These are phyloP conservation scores for Thymus mandschuricus DNA, from an alignment of 257 asterid species.

Conservation along the genomic window DNA sequence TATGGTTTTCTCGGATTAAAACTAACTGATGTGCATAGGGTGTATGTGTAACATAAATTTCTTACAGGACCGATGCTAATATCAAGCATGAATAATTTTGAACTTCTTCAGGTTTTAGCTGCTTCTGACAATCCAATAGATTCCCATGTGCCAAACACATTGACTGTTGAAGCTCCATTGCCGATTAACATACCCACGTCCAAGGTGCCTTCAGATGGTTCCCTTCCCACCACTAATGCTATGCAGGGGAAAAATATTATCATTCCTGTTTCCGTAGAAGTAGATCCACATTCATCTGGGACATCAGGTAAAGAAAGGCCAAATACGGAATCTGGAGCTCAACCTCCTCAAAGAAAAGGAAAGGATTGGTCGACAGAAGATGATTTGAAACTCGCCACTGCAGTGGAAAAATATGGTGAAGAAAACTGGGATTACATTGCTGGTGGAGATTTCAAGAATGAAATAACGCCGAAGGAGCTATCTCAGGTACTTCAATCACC, in stretches of 20 bases:
- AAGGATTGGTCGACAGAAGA: slow-evolving; percentile 69
- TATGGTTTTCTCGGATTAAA: too few species aligned
- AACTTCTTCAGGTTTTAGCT: slow-evolving; percentile 39
- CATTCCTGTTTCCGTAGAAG: slow-evolving; percentile 67
- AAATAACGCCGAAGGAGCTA: slow-evolving; percentile 70
- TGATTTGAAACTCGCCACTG: slow-evolving; percentile 69
- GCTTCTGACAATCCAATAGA: slow-evolving; percentile 67
- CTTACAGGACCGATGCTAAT: slow-evolving; percentile 9
- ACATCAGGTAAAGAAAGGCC: slow-evolving; percentile 54
- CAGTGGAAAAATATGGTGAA: slow-evolving; percentile 69
- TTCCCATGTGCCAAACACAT: slow-evolving; percentile 49
- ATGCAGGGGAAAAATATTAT: slow-evolving; percentile 52
- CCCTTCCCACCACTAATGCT: slow-evolving; percentile 39
- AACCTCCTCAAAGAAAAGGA: slow-evolving; percentile 55
- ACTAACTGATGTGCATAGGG: too few species aligned
- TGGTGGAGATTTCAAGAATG: slow-evolving; percentile 62
- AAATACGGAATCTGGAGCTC: slow-evolving; percentile 46
- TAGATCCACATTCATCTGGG: slow-evolving; percentile 51
- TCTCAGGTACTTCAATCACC: slow-evolving; percentile 55
- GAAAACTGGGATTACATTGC: slow-evolving; percentile 67
- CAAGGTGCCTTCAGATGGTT: slow-evolving; percentile 51
- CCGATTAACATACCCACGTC: slow-evolving; percentile 67
- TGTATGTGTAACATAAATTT: not conserved
- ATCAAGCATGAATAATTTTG: slow-evolving; percentile 14
- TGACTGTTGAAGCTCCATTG: slow-evolving; percentile 75